Base-by-base conservation (phyloP, 352 stramenopile species). In the Pythium brachiatum region DNA sequence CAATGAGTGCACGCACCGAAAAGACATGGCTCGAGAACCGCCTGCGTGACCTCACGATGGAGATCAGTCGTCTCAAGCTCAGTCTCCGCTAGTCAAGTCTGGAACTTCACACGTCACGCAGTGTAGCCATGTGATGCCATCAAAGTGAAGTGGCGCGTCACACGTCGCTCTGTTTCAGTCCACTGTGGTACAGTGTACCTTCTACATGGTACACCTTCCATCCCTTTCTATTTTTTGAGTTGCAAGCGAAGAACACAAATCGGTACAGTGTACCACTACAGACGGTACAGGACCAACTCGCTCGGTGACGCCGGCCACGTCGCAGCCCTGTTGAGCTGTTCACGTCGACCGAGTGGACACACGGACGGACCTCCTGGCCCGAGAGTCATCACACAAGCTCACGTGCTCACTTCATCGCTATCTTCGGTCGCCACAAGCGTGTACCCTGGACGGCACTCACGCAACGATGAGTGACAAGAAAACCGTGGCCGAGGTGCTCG, bases 401-500 rank as follows among this genome's bases (percentile, higher is more conserved):
- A 6, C 18, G 21, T 16, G 21, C 52, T 53, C 20, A 72, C 58
- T 50, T 68, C 66, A 32, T 44, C 16, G 18, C 38, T 18, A 23
- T 44, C 38, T 44, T 44, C 38, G 21, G 38, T 44, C 38, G 38
- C 38, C 38, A 44, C 21, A 23, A 15, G 38, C 38, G n/a, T n/a
- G n/a, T n/a, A n/a, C n/a, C n/a, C n/a, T n/a, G n/a, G n/a, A 44
- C 15, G 6, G 27, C 48, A 31, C 31, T 31, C 18, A 60, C 43
- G n/a, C 23, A 25, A 64, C 16, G 13, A 62, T 58, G 53, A 60
- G 50, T 34, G 55, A 59, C 55, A 64, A 59, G 48, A 64, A 61
- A 47, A 83, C 75, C 20, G 66, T 76, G 21, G 76, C 65, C 34
- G 73, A 89, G 20, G 81, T 90, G 57, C 78, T 90, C 51, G 69